Base-by-base conservation (phyloP, 345 rosid species). In the Eucalyptus curtisii region DNA sequence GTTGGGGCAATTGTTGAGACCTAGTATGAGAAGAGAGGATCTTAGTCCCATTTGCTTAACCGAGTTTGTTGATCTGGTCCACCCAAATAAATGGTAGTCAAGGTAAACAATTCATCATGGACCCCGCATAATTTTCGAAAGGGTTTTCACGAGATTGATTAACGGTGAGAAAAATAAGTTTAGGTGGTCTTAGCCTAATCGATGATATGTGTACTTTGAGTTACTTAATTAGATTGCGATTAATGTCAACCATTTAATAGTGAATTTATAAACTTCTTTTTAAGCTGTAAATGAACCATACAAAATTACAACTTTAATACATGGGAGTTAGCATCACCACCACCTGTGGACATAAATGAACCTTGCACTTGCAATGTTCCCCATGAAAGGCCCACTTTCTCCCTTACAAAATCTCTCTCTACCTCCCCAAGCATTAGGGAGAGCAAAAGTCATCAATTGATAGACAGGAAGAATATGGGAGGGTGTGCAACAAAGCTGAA, bases 401-500 rank as follows among this genome's bases (percentile, higher is more conserved):
- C 49, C 44, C 88, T 20, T 40, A 76, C 13, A 76, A 76, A 37
- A 76, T 71, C 86, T 87, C 42, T 80, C 88, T 19, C 85, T 13
- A 50, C 6, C 81, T 44, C n/a, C 89, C 48, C 37, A 52, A 31
- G 40, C 33, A 49, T 84, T 59, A 48, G 85, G 49, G 55, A 55
- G 49, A 71, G 66, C 27, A 76, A 14, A 59, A 76, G 27, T 16
- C 30, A 20, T 31, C 42, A 2, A 79, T 49, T 10, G 25, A 27
- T 45, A 30, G 90, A 89, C 48, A 40, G 82, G 82, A 40, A 76
- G 47, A 20, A 37, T 40, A 94, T 93, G 94, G 95, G 95, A 86
- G 94, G 91, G 22, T 94, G 95, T 61, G 93, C 94, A 9, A 91
- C 95, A 48, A 94, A 93, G 90, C 94, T 94, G 2, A 93, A 91